Evolutionary conservation across 2,329 filamentous ascomycete genomes (phyloP).

Genomic region (Botryotinia narcissicola): DNA sequence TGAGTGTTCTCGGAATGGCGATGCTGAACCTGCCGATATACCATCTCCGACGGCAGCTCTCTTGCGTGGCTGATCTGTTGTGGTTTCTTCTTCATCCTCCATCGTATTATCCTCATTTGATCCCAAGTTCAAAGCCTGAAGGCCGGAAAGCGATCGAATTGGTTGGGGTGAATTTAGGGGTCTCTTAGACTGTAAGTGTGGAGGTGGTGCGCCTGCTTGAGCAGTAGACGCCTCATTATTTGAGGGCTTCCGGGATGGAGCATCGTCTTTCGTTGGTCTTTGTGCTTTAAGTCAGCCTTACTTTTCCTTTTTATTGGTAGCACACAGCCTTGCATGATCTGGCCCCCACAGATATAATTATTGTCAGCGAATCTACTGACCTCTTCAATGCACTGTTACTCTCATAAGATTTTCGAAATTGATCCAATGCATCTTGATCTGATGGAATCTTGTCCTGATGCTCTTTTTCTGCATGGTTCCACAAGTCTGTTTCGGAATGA

Average conservation of each 20-base stretch:
- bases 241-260: conserved; percentile 21
- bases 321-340: neutral
- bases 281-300: conserved; percentile 24
- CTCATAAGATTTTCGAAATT: conserved; percentile 24
- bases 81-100: conserved; percentile 30
- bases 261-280: conserved; percentile 28
- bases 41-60: conserved; percentile 33
- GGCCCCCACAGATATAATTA: neutral
- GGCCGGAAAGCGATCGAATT: conserved; percentile 24
- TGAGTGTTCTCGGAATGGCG: conserved; percentile 29
- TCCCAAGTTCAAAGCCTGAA: conserved; percentile 30
- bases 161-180: conserved; percentile 20
- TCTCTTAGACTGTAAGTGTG: conserved; percentile 23
- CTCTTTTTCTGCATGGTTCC: conserved; percentile 26
- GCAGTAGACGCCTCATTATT: conserved; percentile 17
- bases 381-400: conserved; percentile 23
- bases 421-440: conserved; percentile 17
- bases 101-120: conserved; percentile 28
- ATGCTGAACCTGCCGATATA: conserved; percentile 33
- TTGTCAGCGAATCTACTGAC: conserved; percentile 12
- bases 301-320: neutral
- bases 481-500: conserved; percentile 21
- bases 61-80: conserved; percentile 31
- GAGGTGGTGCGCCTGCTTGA: conserved; percentile 22
- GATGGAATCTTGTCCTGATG: conserved; percentile 27